Percentiles rank a stretch among this genome's conserved stretches.
Evolutionary conservation across 2,329 filamentous ascomycete genomes (phyloP).

Genomic region (Paraphaeosphaeria minitans): DNA sequence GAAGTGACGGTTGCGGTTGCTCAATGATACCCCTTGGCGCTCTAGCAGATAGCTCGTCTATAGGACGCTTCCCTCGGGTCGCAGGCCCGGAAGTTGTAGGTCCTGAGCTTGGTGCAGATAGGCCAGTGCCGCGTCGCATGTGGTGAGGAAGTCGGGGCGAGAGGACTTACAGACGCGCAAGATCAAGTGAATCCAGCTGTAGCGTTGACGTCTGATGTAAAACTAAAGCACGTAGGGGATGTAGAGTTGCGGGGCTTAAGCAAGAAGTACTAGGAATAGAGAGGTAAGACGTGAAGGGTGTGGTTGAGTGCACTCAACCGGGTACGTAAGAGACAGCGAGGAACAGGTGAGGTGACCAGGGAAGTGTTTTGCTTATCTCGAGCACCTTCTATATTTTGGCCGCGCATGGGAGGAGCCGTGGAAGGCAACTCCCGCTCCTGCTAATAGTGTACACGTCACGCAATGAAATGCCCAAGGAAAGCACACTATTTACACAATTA

Average conservation of each 20-base stretch:
- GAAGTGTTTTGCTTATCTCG: slow-evolving; percentile 31
- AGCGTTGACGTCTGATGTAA: slow-evolving; percentile 15
- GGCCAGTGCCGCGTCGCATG: slow-evolving; percentile 32
- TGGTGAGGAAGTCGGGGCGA: slow-evolving; percentile 4
- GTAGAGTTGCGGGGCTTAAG: slow-evolving; percentile 10
- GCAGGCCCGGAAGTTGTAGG: slow-evolving; percentile 17
- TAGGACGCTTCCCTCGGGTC: slow-evolving; percentile 20
- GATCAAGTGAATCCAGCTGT: slow-evolving; percentile 5
- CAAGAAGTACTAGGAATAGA: slow-evolving; percentile 21
- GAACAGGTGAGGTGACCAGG: slow-evolving; percentile 15
- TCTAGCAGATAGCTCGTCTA: slow-evolving; percentile 12
- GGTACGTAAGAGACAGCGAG: slow-evolving; percentile 11
- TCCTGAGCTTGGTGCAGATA: slow-evolving; percentile 25
- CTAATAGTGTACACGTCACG: slow-evolving; percentile 47
- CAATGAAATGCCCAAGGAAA: slow-evolving; percentile 29
- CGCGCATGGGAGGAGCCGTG: slow-evolving; percentile 35
- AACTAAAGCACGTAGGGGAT: slow-evolving; percentile 7
- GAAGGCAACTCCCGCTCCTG: slow-evolving; percentile 34
- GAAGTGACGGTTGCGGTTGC: slow-evolving; percentile 15
- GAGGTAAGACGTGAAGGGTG: slow-evolving; percentile 17
- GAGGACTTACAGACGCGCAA: slow-evolving; percentile 3
- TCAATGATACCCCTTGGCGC: slow-evolving; percentile 8
- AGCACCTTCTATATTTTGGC: slow-evolving; percentile 44
- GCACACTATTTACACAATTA: slow-evolving; percentile 61
- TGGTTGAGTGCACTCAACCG: slow-evolving; percentile 27